Evolutionary conservation across 805 yeast species (phyloP).

Genomic region (Saccharomycopsis capsularis): DNA sequence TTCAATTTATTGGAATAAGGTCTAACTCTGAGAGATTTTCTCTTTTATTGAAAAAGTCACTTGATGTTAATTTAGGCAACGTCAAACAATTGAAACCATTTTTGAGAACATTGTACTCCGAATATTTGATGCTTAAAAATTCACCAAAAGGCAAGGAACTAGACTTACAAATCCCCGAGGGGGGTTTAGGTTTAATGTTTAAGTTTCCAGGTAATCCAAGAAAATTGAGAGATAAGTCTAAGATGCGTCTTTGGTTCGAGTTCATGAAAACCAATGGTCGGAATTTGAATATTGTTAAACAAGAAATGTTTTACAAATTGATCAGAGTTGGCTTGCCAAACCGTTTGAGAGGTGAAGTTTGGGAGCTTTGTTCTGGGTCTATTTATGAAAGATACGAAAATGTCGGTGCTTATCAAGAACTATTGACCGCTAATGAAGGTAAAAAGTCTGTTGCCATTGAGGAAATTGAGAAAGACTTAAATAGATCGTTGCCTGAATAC

Average conservation of each 20-base stretch:
- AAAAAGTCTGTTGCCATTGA: slow-evolving; percentile 79
- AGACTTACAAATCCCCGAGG: slow-evolving; percentile 52
- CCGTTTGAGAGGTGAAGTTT: slow-evolving; percentile 85
- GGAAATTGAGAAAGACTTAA: slow-evolving; percentile 93
- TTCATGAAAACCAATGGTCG: slow-evolving; percentile 79
- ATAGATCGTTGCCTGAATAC: slow-evolving; percentile 91
- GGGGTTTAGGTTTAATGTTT: slow-evolving; percentile 81
- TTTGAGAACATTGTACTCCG: slow-evolving; percentile 72
- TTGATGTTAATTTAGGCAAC: slow-evolving; percentile 56
- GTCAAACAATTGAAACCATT: slow-evolving; percentile 60
- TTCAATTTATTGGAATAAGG: slow-evolving; percentile 74
- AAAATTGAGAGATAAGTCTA: slow-evolving; percentile 70
- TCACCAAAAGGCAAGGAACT: slow-evolving; percentile 30
- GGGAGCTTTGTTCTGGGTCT: slow-evolving; percentile 91
- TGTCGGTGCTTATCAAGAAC: slow-evolving; percentile 47
- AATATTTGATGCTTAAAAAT: slow-evolving; percentile 63
- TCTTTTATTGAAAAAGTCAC: slow-evolving; percentile 49
- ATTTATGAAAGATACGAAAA: slow-evolving; percentile 64
- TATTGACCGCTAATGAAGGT: slow-evolving; percentile 56
- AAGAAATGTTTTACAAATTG: slow-evolving; percentile 72
- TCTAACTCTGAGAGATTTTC: slow-evolving; percentile 80
- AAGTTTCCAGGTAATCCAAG: slow-evolving; percentile 87
- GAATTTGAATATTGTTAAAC: slow-evolving; percentile 66
- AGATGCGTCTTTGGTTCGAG: slow-evolving; percentile 91
- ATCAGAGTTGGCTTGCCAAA: slow-evolving; percentile 93